Base-by-base conservation (phyloP, 2,329 filamentous ascomycete genomes). In the Phialophora verrucosa region DNA sequence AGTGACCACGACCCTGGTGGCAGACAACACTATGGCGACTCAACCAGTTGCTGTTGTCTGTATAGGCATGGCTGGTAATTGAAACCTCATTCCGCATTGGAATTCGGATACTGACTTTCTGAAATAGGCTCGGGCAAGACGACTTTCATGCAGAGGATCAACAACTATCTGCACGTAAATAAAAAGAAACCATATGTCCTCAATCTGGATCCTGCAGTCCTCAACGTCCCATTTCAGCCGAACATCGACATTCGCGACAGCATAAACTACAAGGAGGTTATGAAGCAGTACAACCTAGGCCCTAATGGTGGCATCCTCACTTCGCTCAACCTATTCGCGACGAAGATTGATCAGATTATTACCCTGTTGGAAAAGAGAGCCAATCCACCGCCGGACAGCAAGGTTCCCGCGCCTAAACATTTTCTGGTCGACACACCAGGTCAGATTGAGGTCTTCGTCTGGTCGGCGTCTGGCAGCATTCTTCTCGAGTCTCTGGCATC, bases 81-180 rank as follows among this genome's bases (percentile, higher is more conserved):
- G 54, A 59, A 59, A 64, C 53, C 20, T 35, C 4, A 25, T 23
- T 29, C 14, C 32, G 14, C 17, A n/a, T 47, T 59, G 14, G 35
- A 59, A 56, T 35, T 55, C 32, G 44, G 68, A 10, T 35, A 55
- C 66, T 57, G 53, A 68, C 64, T 47, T 38, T 27, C 0, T 2
- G 64, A 6, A 47, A 32, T 72, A 91, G 90, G 95, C 74, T 96
- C 93, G 17, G 95, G 95, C 75, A 99, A 99, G 83, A 99, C 95
- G n/a, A 99, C 96, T 0, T 99, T 99, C 77, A 98, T 99, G 94
- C 94, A 98, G 78, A 89, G 95, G 75, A 95, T 99, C 75, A 97
- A 97, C 78, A 90, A 94, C 0, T 87, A 99, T 77, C 88, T 99
- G 3, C 94, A 98, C 76, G 86, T 86, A 4, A 86, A 93, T 74